phyloP scores from a whole-genome alignment of 192 early-diverging fungal genomes.

The Allomyces macrogynus region DNA sequence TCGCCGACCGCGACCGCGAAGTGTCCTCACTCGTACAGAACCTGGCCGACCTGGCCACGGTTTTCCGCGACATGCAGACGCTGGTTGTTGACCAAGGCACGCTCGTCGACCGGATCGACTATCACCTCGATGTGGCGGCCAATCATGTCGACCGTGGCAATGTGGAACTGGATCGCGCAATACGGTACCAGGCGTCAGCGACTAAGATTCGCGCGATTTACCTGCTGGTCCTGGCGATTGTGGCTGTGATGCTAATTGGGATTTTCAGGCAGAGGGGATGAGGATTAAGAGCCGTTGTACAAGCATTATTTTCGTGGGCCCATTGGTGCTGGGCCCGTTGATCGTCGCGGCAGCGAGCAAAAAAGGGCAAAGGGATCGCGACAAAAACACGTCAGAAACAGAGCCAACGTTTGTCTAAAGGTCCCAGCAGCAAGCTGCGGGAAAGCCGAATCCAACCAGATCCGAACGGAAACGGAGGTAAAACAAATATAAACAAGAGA shows the following conservation, averaged over 20 bases:
- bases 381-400: not conserved
- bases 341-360: no score
- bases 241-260: not conserved
- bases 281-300: not conserved
- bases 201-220: not conserved
- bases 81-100: conserved; percentile 99
- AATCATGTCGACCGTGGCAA: conserved; percentile 65
- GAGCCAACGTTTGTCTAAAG: no score
- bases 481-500: not conserved
- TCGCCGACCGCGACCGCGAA: conserved; percentile 74
- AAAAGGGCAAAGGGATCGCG: not conserved
- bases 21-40: conserved; percentile 83
- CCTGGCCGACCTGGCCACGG: conserved; percentile 66
- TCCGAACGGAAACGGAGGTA: not conserved
- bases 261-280: not conserved
- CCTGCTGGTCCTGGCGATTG: not conserved
- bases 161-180: conserved; percentile 56
- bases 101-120: conserved; percentile 89
- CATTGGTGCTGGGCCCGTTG: no score
- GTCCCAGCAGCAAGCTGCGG: no score
- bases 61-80: conserved; percentile 82
- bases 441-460: no score
- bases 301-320: no score
- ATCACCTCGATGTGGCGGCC: conserved; percentile 73
- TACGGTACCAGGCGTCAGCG: not conserved